phyloP scores from a whole-genome alignment of 192 early-diverging fungal species.

The Entrophospora sp. region DNA sequence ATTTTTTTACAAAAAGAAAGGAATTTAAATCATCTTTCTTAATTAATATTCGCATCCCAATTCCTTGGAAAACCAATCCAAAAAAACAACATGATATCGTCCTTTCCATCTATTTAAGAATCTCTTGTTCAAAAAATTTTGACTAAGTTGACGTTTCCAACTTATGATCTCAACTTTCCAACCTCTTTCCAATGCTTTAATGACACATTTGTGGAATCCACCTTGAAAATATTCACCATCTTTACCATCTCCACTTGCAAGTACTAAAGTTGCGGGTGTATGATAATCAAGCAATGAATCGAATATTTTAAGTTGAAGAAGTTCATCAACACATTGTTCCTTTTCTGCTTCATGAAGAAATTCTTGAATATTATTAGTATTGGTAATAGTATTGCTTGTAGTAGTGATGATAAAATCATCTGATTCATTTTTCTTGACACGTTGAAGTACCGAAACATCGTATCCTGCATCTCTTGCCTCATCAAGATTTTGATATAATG shows the following conservation, averaged over 20 bases:
- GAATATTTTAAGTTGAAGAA: conserved; percentile 40
- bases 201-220: conserved; percentile 31
- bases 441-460: conserved; percentile 28
- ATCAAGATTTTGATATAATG: conserved; percentile 32
- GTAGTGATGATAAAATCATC: too few species aligned
- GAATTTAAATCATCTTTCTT: too few species aligned
- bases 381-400: too few species aligned
- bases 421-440: conserved; percentile 24
- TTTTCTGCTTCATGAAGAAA: background rate
- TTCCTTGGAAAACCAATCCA: conserved; percentile 23
- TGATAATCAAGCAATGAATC: conserved; percentile 33
- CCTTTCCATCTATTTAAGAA: conserved; percentile 19
- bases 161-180: conserved; percentile 41
- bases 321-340: conserved; percentile 41
- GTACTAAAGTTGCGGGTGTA: conserved; percentile 32
- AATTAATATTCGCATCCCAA: conserved; percentile 16
- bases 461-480: conserved; percentile 26
- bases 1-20: too few species aligned
- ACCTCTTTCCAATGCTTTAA: conserved; percentile 31
- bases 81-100: conserved; percentile 18
- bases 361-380: background rate
- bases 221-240: conserved; percentile 38
- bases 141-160: conserved; percentile 37
- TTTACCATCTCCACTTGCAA: conserved; percentile 36
- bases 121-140: conserved; percentile 15